Base-by-base conservation (phyloP, 192 early-diverging fungal species). In the Chytriomyces confervae region DNA sequence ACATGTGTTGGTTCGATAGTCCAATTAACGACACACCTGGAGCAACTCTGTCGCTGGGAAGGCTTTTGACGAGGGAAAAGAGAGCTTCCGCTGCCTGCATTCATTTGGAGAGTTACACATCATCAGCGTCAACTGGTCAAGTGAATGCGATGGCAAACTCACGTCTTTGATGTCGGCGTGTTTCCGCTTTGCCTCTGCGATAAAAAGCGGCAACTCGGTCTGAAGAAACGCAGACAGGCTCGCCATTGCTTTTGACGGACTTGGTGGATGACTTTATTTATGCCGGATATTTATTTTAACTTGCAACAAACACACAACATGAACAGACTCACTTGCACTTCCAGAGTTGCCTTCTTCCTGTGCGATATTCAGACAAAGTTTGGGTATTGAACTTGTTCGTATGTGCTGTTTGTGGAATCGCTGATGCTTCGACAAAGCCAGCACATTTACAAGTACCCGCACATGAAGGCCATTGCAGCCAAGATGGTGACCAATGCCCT, bases 131-230 rank as follows among this genome's bases (percentile, higher is more conserved):
- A 36, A 36, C 53, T 57, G 24, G 24, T 27, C 24, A 27, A 27
- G 24, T 27, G 24, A 27, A 20, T 57, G 53, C 13, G 1, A 20
- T 3, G 20, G 13, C 20, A 11, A 20, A 66, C 62, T 9, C 24
- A 95, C 94, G 81, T 99, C 97, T 86, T 97, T 97, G n/a, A 99
- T 93, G 67, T 96, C 95, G 20, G 95, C 94, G 84, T 96, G 85
- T 77, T 96, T 97, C 74, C 92, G 87, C 53, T 92, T 85, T 5
- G 96, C 93, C 76, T 99, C 97, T 60, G 86, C 92, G 49, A 95
- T 94, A 53, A 99, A 87, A 29, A 83, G 81, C 63, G 93, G 84
- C 50, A 98, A 91, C 83, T 98, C 97, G 47, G 87, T 88, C 49
- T 92, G 88, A 20, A 98, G 86, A 72, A 92, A 86, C 5, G 69